phyloP scores from a whole-genome alignment of 768 basidiomycete genomes.

The Collybiopsis confluens region DNA sequence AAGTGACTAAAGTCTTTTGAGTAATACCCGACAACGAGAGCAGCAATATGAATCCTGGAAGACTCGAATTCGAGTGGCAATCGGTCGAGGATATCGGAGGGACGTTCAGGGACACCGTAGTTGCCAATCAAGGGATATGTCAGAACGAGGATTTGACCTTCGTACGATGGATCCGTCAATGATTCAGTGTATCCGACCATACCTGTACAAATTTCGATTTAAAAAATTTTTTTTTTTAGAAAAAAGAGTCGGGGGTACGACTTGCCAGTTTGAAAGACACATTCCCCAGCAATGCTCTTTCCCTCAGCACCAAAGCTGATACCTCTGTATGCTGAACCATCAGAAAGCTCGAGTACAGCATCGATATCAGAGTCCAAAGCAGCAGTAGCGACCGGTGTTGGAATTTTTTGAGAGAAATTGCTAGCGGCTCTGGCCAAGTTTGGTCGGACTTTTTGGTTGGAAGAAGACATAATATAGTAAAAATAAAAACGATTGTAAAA shows the following conservation, averaged over 20 bases:
- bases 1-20: conserved; percentile 94
- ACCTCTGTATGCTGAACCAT: conserved; percentile 85
- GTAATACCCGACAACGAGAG: conserved; percentile 89
- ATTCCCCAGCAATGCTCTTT: conserved; percentile 94
- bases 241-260: conserved; percentile 4
- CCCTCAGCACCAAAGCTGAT: conserved; percentile 90
- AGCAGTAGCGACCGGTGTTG: conserved; percentile 21
- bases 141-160: conserved; percentile 95
- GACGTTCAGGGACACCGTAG: conserved; percentile 89
- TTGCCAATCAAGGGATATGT: conserved; percentile 97
- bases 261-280: conserved; percentile 98
- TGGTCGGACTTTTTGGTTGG: conserved; percentile 31
- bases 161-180: conserved; percentile 96
- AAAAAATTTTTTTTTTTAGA: conserved; percentile 9
- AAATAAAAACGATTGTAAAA: conserved; percentile 27
- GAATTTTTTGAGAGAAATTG: conserved; percentile 22
- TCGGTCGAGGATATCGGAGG: conserved; percentile 38
- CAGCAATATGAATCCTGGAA: conserved; percentile 89
- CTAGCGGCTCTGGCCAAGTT: conserved; percentile 42
- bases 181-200: conserved; percentile 99
- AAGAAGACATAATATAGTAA: conserved; percentile 12
- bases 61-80: conserved; percentile 87
- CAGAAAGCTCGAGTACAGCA: conserved; percentile 82
- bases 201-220: conserved; percentile 42
- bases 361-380: conserved; percentile 36